phyloP scores from a whole-genome alignment of 1,284 basidiomycete species.

The Abortiporus biennis region DNA sequence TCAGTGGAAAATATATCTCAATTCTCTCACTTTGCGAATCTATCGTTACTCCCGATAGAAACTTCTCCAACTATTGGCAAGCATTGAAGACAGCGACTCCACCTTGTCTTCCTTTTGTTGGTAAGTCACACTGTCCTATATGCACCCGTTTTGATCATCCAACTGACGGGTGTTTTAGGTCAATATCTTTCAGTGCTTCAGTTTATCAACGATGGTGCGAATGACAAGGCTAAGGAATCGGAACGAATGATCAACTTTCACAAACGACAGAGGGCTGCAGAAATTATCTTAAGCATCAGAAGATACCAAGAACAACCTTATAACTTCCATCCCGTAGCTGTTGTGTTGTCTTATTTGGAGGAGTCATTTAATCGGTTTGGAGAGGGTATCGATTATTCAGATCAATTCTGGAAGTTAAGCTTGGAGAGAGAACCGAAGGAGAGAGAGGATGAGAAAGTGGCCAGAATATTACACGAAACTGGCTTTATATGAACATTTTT shows the following conservation, averaged over 20 bases:
- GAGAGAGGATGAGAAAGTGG: slow-evolving; percentile 42
- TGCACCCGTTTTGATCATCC: not conserved
- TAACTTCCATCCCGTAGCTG: slow-evolving; percentile 72
- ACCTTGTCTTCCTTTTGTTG: slow-evolving; percentile 97
- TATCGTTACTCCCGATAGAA: slow-evolving; percentile 85
- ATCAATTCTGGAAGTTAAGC: slow-evolving; percentile 82
- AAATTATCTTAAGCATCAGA: slow-evolving; percentile 94
- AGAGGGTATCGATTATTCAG: slow-evolving; percentile 44
- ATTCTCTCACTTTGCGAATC: slow-evolving; percentile 69
- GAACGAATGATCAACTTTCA: slow-evolving; percentile 91
- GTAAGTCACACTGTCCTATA: slow-evolving; percentile 35
- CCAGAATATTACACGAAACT: not conserved
- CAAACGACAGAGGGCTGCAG: slow-evolving; percentile 90
- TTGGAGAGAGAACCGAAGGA: slow-evolving; percentile 88
- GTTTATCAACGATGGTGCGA: slow-evolving; percentile 97
- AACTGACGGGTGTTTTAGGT: slow-evolving; percentile 39
- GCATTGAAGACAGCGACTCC: slow-evolving; percentile 82
- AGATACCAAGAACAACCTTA: slow-evolving; percentile 91
- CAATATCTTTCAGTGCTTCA: slow-evolving; percentile 94
- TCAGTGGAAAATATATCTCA: slow-evolving; percentile 66
- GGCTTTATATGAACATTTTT: not conserved
- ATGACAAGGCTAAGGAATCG: slow-evolving; percentile 61
- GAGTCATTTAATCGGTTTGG: slow-evolving; percentile 63
- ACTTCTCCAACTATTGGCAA: slow-evolving; percentile 90
- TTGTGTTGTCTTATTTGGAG: slow-evolving; percentile 74